phyloP scores from a whole-genome alignment of 2,329 filamentous ascomycete species.

The Fusarium coffeatum region DNA sequence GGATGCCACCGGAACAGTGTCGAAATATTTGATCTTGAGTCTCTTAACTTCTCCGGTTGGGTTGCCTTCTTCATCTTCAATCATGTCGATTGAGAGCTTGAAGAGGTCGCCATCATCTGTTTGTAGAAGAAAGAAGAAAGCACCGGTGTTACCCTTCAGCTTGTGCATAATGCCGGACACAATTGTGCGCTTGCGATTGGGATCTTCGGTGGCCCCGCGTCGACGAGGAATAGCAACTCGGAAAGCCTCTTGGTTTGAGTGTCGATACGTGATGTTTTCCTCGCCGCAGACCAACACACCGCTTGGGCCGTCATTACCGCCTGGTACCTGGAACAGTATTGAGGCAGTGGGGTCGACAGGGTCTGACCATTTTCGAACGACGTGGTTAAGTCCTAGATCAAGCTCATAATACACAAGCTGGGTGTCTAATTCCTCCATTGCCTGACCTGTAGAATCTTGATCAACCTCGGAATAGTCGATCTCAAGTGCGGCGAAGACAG shows the following conservation, averaged over 20 bases:
- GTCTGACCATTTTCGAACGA: conserved; percentile 96
- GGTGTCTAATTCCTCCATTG: conserved; percentile 85
- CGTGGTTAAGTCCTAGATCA: conserved; percentile 95
- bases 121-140: conserved; percentile 97
- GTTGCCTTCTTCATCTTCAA: conserved; percentile 81
- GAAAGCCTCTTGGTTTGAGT: conserved; percentile 92
- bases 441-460: conserved; percentile 87
- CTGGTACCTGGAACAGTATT: conserved; percentile 93
- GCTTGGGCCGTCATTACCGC: conserved; percentile 91
- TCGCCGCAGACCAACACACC: conserved; percentile 95
- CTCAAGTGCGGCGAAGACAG: conserved; percentile 94
- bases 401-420: conserved; percentile 97
- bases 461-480: conserved; percentile 93
- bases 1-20: conserved; percentile 89
- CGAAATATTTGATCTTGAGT: conserved; percentile 96
- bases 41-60: conserved; percentile 83
- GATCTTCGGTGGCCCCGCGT: conserved; percentile 89
- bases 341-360: conserved; percentile 90
- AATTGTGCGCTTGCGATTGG: conserved; percentile 87
- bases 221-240: conserved; percentile 89
- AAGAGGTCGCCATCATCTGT: conserved; percentile 98
- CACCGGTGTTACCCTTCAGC: conserved; percentile 81
- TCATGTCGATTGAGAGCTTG: conserved; percentile 94
- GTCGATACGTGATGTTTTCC: conserved; percentile 95
- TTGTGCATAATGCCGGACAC: conserved; percentile 97